phyloP scores from a whole-genome alignment of 768 basidiomycete species.

The Lentinula boryana region DNA sequence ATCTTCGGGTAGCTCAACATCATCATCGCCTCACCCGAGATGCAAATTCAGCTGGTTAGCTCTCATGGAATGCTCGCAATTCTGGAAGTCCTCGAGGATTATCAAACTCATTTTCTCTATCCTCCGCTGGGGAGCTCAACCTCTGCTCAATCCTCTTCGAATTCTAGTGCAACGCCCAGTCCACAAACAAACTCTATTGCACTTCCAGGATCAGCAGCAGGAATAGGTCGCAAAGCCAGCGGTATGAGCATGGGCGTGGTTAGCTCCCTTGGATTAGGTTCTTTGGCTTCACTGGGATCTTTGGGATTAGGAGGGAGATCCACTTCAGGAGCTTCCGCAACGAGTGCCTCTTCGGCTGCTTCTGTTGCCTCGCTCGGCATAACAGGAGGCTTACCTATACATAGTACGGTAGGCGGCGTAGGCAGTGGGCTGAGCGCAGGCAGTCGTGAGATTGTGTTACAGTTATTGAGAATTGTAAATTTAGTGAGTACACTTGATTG shows the following conservation, averaged over 20 bases:
- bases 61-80: constrained; percentile 95
- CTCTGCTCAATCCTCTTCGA: background rate
- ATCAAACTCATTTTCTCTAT: background rate
- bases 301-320: background rate
- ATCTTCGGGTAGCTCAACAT: constrained; percentile 27
- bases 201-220: background rate
- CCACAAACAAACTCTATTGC: background rate
- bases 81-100: constrained; percentile 77
- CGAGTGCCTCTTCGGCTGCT: background rate
- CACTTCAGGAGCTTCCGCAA: background rate
- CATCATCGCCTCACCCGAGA: constrained; percentile 75
- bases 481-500: constrained; percentile 42
- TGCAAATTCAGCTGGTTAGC: constrained; percentile 83
- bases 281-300: constrained; percentile 2
- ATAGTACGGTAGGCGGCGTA: background rate
- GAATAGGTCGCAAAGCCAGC: background rate
- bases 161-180: background rate
- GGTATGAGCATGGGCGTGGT: background rate
- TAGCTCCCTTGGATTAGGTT: background rate
- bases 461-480: constrained; percentile 85
- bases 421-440: constrained; percentile 27
- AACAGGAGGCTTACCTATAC: background rate
- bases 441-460: constrained; percentile 82
- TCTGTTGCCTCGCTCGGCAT: background rate
- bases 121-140: background rate